Evolutionary conservation across 1,284 basidiomycete species (phyloP).

Genomic region (Violaceomyces palustris): DNA sequence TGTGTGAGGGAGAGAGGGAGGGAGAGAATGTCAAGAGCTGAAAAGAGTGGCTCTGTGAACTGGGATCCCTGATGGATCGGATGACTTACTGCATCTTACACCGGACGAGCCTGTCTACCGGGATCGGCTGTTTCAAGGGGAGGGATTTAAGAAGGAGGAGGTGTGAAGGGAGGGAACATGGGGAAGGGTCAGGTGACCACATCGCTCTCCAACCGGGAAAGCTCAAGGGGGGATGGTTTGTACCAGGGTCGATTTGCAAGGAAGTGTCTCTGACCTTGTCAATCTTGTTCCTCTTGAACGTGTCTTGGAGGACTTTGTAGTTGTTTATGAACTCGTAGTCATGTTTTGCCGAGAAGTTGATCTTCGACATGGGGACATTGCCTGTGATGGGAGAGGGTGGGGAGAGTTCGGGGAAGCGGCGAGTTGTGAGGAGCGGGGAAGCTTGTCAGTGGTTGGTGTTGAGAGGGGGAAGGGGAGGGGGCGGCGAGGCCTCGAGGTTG

Average conservation of each 20-base stretch:
- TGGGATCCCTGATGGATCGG: not conserved
- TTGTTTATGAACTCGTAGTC: conserved; percentile 95
- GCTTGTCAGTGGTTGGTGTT: too few relatives aligned
- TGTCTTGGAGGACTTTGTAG: conserved; percentile 80
- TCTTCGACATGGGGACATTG: conserved; percentile 46
- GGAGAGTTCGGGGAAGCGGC: too few relatives aligned
- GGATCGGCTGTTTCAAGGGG: conserved; percentile 78
- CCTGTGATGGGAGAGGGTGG: conserved; percentile 10
- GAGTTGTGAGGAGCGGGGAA: conserved; percentile 1
- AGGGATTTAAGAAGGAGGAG: not conserved
- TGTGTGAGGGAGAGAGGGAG: not conserved
- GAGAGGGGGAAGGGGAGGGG: conserved; percentile 1
- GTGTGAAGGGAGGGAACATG: not conserved
- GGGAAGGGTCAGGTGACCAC: not conserved
- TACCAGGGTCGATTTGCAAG: conserved; percentile 55
- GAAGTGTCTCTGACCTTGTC: too few relatives aligned
- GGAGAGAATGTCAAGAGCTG: not conserved
- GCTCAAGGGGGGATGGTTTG: not conserved
- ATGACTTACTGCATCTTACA: conserved; percentile 83
- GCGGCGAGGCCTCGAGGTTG: too few relatives aligned
- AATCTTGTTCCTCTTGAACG: conserved; percentile 63
- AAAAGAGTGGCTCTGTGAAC: not conserved
- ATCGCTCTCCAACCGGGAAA: not conserved
- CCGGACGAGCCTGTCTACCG: conserved; percentile 84
- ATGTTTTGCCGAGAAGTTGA: conserved; percentile 58